These are phyloP conservation scores for Penicillium subrubescens DNA, from an alignment of 495 filamentous ascomycete genomes.

Conservation along the genomic window DNA sequence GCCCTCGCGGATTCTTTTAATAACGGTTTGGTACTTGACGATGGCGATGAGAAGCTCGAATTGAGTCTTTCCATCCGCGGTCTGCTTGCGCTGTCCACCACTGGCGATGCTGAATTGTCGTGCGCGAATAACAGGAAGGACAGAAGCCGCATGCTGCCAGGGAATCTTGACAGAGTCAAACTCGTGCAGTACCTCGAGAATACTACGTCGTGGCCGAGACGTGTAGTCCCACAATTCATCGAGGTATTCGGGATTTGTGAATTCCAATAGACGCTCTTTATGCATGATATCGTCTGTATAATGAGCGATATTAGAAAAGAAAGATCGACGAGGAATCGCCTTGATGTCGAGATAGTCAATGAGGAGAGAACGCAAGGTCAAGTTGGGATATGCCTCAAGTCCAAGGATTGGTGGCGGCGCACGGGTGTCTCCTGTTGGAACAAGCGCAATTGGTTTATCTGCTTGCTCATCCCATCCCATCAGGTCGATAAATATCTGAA, in stretches of 20 bases:
- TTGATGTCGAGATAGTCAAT: constrained; percentile 84
- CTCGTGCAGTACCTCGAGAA: constrained; percentile 88
- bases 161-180: constrained; percentile 84
- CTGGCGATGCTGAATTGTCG: constrained; percentile 89
- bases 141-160: constrained; percentile 64
- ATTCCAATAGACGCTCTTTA: constrained; percentile 79
- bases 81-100: constrained; percentile 57
- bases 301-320: constrained; percentile 74
- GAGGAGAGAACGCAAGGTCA: constrained; percentile 76
- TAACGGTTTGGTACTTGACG: constrained; percentile 86
- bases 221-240: constrained; percentile 97
- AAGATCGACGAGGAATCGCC: constrained; percentile 81
- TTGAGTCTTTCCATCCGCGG: constrained; percentile 40
- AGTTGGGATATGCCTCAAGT: constrained; percentile 40
- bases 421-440: constrained; percentile 29
- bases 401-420: constrained; percentile 46
- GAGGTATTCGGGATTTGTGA: constrained; percentile 71
- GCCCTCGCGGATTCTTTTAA: constrained; percentile 81
- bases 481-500: constrained; percentile 68
- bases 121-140: constrained; percentile 74
- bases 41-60: constrained; percentile 87
- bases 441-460: constrained; percentile 60
- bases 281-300: constrained; percentile 73
- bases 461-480: constrained; percentile 77
- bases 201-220: constrained; percentile 84